Evolutionary conservation across 495 filamentous ascomycete species (phyloP).

Genomic region (Polyplosphaeria fusca): DNA sequence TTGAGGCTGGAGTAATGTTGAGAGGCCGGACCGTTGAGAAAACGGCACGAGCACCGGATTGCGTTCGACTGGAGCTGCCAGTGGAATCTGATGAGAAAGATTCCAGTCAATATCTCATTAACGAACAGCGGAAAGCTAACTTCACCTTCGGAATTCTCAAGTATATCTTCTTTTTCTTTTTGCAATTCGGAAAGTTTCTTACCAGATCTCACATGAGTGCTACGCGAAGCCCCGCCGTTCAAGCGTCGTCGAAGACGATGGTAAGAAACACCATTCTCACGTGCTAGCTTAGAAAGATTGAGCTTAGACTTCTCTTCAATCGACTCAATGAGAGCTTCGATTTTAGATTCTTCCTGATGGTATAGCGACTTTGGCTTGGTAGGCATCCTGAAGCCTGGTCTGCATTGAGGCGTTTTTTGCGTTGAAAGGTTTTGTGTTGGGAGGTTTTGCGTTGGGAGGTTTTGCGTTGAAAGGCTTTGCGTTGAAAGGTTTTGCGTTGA

Average conservation of each 20-base stretch:
- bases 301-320: background rate
- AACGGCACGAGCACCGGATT: no score
- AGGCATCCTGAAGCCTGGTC: background rate
- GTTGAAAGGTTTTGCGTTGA: no score
- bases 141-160: background rate
- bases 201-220: no score
- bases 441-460: background rate
- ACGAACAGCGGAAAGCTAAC: background rate
- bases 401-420: background rate
- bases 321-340: background rate
- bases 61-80: background rate
- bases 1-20: background rate
- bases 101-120: background rate
- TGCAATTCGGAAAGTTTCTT: background rate
- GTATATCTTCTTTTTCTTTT: background rate
- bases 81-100: background rate
- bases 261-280: background rate
- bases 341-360: background rate
- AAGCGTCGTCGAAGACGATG: background rate
- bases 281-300: background rate
- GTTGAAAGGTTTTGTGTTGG: background rate
- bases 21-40: no score
- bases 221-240: background rate
- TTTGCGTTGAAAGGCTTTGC: background rate
- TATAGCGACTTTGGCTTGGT: background rate